Base-by-base conservation (phyloP, 2,329 filamentous ascomycete genomes). In the Talaromyces atroroseus region DNA sequence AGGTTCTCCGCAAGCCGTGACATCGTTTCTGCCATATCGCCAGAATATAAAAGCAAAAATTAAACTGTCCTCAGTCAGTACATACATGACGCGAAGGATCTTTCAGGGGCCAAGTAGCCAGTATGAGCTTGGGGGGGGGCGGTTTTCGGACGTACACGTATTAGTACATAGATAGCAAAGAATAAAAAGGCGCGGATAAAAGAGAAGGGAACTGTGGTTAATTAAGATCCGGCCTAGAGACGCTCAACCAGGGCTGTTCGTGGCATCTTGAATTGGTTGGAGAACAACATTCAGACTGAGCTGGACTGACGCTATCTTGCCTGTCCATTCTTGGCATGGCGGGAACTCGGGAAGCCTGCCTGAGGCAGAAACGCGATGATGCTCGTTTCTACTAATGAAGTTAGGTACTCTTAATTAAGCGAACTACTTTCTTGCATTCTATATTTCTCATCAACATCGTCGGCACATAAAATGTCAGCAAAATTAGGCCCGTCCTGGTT, bases 11-110 rank as follows among this genome's bases (percentile, higher is more conserved):
- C 56, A 7, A 40, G 34, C 12, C 50, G 45, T 20, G 62, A 34
- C 59, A 60, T 59, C 53, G 56, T 61, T 56, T 65, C 56, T 49
- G 64, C 62, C 65, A 71, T 57, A 20, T 42, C 45, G 20, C 16
- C 47, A 47, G 38, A 45, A 54, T 34, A 54, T 16, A 49, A 52
- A 47, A 55, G 21, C 45, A 55, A 38, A 5, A 44, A 52, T 51
- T 40, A 54, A 50, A 60, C 49, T 52, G 32, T 36, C 20, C 7
- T 7, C 38, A n/a, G 46, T 59, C 57, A 59, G 57, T 40, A 14
- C 24, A 23, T 48, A 18, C 26, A 49, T 46, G 45, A 44, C 23
- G 34, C 18, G n/a, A 38, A 40, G 12, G 26, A n/a, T 2, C 10
- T 36, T 40, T 50, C 57, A 58, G 52, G 58, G 57, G 59, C 56